A percentile compares a stretch with the other conserved stretches of the same genome.
Evolutionary conservation across 805 yeast species (phyloP).

Genomic region (Kregervanrija fluxuum): DNA sequence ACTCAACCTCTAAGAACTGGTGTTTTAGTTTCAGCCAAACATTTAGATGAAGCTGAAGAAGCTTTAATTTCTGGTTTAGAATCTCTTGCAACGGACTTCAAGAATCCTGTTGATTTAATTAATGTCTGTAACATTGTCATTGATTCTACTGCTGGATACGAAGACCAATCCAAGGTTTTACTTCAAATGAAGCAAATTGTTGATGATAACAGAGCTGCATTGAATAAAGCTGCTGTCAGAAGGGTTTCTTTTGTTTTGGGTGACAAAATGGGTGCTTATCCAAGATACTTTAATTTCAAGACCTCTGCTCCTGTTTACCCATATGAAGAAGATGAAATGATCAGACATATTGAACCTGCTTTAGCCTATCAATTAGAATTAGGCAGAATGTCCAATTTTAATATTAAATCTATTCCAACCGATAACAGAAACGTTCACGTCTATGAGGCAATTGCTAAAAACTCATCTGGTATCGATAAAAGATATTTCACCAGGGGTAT

Average conservation of each 20-base stretch:
- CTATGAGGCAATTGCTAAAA: conserved; percentile 93
- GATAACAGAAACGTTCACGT: conserved; percentile 97
- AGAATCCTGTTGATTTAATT: conserved; percentile 39
- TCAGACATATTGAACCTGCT: conserved; percentile 98
- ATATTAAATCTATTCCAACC: conserved; percentile 89
- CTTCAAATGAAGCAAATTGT: conserved; percentile 56
- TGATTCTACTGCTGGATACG: conserved; percentile 66
- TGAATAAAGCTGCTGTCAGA: conserved; percentile 69
- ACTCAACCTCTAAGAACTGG: conserved; percentile 77
- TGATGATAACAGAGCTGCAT: conserved; percentile 61
- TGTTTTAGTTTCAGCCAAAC: conserved; percentile 70
- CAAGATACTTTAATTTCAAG: conserved; percentile 91
- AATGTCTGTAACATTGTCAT: conserved; percentile 83
- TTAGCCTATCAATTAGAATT: conserved; percentile 95
- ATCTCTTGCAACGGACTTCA: conserved; percentile 42
- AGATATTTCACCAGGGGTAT: conserved; percentile 96
- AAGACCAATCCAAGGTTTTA: conserved; percentile 61
- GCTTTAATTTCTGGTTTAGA: conserved; percentile 70
- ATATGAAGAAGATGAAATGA: conserved; percentile 80
- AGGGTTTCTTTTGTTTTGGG: conserved; percentile 91
- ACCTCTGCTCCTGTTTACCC: conserved; percentile 48
- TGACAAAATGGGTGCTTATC: conserved; percentile 76
- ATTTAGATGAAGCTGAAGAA: conserved; percentile 87
- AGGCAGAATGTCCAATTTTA: conserved; percentile 88
- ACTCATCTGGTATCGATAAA: conserved; percentile 79